Evolutionary conservation across 192 early-diverging fungal genomes (phyloP), one percentile per base, ranked within the genome.

Genomic region (Podila minutissima): DNA sequence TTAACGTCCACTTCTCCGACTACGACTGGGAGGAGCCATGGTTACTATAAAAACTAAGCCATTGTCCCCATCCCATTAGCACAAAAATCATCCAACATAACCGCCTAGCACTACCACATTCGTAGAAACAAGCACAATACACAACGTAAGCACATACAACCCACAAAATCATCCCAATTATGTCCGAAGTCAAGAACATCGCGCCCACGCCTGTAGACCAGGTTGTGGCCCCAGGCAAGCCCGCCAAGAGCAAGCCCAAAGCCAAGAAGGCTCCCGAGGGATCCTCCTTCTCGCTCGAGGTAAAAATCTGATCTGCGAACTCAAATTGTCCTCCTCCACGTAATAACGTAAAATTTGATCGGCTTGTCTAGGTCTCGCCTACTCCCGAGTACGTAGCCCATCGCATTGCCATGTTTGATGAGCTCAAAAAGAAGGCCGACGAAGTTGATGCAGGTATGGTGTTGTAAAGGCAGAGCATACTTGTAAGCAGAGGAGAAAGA

Each of bases 351-450:
- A 11, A 37, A 10, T 17, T 46, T 46, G 41, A 46, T 46, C 15
- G 41, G 35, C 35, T 46, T 46, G 8, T 0, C 9, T 64, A 94
- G 91, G 31, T 88, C 1, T 72, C 84, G 10, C 93, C 93, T 5
- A 66, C 75, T 41, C 93, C 95, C 3, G 92, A 90, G 41, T 96
- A 96, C 86, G 82, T 96, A 26, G 77, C 90, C 29, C 91, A 92
- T 69, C 91, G 95, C 37, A 92, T 94, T 62, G 66, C 71, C 46
- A 67, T 73, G 22, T 81, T 81, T 57, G 77, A 81, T 22, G 28
- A 59, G 26, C 67, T 81, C 71, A 72, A 81, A 65, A 69, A 73
- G 62, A 41, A 73, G 37, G 65, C 77, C 11, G 71, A 69, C 35
- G 48, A 81, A 17, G 62, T 28, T 13, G 70, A 38, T 33, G 70